phyloP scores from a whole-genome alignment of 257 asterid genomes.

The Lycium barbarum region DNA sequence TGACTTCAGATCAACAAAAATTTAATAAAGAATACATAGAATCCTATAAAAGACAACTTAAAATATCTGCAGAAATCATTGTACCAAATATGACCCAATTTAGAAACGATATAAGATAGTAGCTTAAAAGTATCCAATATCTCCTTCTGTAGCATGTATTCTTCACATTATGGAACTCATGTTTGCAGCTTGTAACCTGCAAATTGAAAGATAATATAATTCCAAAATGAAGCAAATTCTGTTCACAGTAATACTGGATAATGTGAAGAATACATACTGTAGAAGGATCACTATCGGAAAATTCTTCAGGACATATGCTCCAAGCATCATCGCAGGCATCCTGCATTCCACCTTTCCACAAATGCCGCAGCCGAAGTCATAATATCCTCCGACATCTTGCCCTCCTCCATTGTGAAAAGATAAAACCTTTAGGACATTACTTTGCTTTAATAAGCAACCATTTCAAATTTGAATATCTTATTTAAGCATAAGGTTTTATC shows the following conservation, averaged over 20 bases:
- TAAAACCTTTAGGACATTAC: slow-evolving; percentile 31
- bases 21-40: too few relatives aligned
- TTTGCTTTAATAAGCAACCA: background rate
- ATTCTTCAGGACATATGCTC: slow-evolving; percentile 89
- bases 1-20: too few relatives aligned
- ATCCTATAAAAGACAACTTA: too few relatives aligned
- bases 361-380: slow-evolving; percentile 86
- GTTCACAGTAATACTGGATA: background rate
- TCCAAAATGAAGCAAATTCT: too few relatives aligned
- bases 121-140: too few relatives aligned
- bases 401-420: slow-evolving; percentile 68
- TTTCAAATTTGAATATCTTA: too few relatives aligned
- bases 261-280: slow-evolving; percentile 47
- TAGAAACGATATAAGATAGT: too few relatives aligned
- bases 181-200: slow-evolving; percentile 87
- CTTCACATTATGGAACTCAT: slow-evolving; percentile 59
- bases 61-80: too few relatives aligned
- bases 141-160: too few relatives aligned
- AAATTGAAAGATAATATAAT: slow-evolving; percentile 21
- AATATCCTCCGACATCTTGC: slow-evolving; percentile 55
- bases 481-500: too few relatives aligned
- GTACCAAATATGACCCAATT: too few relatives aligned
- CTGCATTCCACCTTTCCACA: slow-evolving; percentile 86
- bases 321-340: slow-evolving; percentile 91
- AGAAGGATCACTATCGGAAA: slow-evolving; percentile 78